Conservation (phyloP, 371 early-diverging fungal genomes). For the Actinomortierella ambigua region DNA sequence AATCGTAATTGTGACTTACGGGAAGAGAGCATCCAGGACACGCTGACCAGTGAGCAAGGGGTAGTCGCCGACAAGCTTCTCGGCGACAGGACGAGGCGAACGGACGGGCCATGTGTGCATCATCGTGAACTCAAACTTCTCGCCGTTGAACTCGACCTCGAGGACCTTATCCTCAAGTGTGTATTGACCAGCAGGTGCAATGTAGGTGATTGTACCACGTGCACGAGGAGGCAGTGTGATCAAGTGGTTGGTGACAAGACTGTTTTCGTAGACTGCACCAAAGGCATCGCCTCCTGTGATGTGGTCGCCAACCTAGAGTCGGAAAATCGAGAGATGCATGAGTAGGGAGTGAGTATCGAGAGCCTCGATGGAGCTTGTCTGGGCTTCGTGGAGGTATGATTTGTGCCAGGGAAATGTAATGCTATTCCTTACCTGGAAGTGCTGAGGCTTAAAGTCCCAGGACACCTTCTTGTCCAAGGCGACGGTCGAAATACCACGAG, state of each 20-base stretch:
- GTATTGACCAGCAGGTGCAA: constrained; percentile 96
- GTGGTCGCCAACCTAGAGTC: constrained; percentile 87
- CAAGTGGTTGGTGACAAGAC: constrained; percentile 88
- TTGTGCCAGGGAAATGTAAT: not conserved
- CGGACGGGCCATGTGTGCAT: constrained; percentile 99
- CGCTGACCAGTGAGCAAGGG: constrained; percentile 99
- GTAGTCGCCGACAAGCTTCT: constrained; percentile 96
- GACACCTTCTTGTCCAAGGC: constrained; percentile 90
- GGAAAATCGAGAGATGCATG: not conserved
- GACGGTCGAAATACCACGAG: constrained; percentile 97
- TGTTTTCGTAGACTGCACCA: constrained; percentile 97
- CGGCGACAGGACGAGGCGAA: constrained; percentile 97
- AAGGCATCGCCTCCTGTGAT: constrained; percentile 98
- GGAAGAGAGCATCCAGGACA: constrained; percentile 99
- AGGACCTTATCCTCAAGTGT: constrained; percentile 93
- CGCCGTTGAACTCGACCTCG: constrained; percentile 95
- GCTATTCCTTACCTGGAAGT: constrained; percentile 69
- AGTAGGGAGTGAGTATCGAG: too few species aligned
- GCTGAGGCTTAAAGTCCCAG: constrained; percentile 97
- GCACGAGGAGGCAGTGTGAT: constrained; percentile 97
- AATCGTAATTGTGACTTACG: constrained; percentile 61
- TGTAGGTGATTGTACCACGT: constrained; percentile 95
- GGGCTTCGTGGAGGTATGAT: constrained; percentile 1
- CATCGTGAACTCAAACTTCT: constrained; percentile 91
- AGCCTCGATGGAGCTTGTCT: too few species aligned